A percentile compares a stretch with the other conserved stretches of the same genome.
phyloP scores from a whole-genome alignment of 2,329 filamentous ascomycete species.

The Cryphonectria carpinicola region DNA sequence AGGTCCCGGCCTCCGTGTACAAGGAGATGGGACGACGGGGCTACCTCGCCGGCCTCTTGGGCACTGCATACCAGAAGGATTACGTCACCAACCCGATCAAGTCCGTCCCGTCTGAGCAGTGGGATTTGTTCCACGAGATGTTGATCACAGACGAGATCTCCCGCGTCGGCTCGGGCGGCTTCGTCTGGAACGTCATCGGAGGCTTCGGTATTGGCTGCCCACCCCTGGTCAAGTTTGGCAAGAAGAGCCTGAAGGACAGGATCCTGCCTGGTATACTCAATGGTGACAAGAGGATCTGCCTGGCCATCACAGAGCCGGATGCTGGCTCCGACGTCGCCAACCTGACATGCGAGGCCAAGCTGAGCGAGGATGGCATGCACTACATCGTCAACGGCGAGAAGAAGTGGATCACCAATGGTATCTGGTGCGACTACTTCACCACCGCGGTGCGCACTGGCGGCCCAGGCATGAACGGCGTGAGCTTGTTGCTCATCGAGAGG shows the following conservation, averaged over 20 bases:
- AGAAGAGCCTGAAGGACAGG: conserved; percentile 80
- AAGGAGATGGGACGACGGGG: conserved; percentile 93
- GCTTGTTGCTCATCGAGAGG: conserved; percentile 89
- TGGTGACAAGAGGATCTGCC: conserved; percentile 95
- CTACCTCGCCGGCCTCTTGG: conserved; percentile 90
- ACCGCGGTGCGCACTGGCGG: conserved; percentile 90
- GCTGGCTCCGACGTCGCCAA: conserved; percentile 95
- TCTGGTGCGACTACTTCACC: conserved; percentile 97
- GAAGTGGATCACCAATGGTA: conserved; percentile 99
- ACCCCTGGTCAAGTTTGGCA: conserved; percentile 89
- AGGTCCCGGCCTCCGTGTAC: conserved; percentile 87
- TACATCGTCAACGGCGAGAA: conserved; percentile 99
- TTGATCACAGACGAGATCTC: conserved; percentile 93
- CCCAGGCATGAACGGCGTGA: conserved; percentile 89
- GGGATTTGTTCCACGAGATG: conserved; percentile 99
- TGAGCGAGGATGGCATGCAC: conserved; percentile 94
- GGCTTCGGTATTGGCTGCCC: conserved; percentile 96
- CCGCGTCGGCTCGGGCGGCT: conserved; percentile 83
- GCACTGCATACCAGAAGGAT: conserved; percentile 78
- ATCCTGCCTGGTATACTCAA: conserved; percentile 86
- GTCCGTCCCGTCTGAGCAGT: conserved; percentile 82
- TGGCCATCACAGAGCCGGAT: conserved; percentile 96
- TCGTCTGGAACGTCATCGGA: conserved; percentile 96
- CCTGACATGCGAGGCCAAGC: conserved; percentile 91
- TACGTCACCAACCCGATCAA: conserved; percentile 73